A percentile compares a stretch with the other conserved stretches of the same genome.
Conservation (phyloP, 768 basidiomycete species). For the Tylopilus subfusipes region DNA sequence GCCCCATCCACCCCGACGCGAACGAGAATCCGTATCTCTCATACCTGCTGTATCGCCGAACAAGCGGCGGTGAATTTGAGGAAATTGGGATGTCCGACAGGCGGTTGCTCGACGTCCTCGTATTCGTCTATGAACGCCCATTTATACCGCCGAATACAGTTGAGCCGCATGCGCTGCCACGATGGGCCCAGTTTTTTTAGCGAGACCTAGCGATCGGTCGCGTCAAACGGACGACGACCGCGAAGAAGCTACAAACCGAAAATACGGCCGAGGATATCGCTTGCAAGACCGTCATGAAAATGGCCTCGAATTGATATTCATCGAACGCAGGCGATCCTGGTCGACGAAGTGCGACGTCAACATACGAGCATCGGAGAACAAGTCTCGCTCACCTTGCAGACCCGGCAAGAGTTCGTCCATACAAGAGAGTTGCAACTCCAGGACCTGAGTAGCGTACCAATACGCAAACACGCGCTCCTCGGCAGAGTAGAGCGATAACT, state of each 20-base stretch:
- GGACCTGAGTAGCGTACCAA: conserved; percentile 62
- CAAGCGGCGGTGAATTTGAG: conserved; percentile 44
- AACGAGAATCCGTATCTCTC: neutral
- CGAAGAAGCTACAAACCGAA: conserved; percentile 38
- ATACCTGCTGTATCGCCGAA: conserved; percentile 38
- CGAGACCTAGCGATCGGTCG: conserved; percentile 39
- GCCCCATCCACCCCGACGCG: neutral
- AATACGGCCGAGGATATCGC: conserved; percentile 52
- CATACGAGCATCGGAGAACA: neutral
- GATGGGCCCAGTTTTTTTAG: conserved; percentile 45
- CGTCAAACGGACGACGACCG: neutral
- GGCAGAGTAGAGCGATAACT: conserved; percentile 65
- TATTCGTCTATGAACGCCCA: conserved; percentile 70
- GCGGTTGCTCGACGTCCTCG: conserved; percentile 42
- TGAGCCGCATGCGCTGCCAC: conserved; percentile 50
- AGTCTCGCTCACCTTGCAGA: conserved; percentile 38
- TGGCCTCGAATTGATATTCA: conserved; percentile 50
- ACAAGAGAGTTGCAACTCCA: conserved; percentile 52
- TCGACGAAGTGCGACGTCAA: neutral
- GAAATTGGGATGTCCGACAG: conserved; percentile 57
- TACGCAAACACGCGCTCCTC: conserved; percentile 74
- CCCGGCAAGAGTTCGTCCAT: conserved; percentile 46
- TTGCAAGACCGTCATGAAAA: conserved; percentile 57
- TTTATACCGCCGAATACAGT: conserved; percentile 67
- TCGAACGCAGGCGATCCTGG: conserved; percentile 28